Evolutionary conservation across 1,139 yeast species (phyloP), one percentile per base, ranked within the genome.

Genomic region (Hyphopichia khmerensis): DNA sequence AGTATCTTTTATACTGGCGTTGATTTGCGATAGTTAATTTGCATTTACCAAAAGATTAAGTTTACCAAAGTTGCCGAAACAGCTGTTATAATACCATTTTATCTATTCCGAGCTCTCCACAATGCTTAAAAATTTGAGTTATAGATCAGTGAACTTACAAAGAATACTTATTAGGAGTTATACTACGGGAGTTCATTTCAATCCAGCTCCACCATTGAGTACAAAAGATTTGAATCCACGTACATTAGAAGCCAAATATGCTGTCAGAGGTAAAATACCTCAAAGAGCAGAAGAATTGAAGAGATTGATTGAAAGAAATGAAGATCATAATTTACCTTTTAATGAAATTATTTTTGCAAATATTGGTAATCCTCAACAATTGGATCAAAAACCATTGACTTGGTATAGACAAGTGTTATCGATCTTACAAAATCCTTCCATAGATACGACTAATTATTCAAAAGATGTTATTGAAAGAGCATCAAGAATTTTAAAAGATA

Each of bases 301-400:
- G 45, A 67, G 66, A 10, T 54, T 60, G 38, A 77, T 82, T 49
- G 68, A 86, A 39, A 60, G 64, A 24, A 59, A 67, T 38, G 71
- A 78, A 39, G 82, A 84, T 17, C 75, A 72, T 31, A 80, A 87
- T 2, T 69, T 89, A 48, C 96, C 96, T 1, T 95, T 90, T 59
- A 70, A 77, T 38, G 69, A 78, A 48, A 88, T 93, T 52, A 84
- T 93, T 58, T 82, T 81, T 55, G 95, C 97, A 48, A 93, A 95
- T 63, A 93, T 93, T 48, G 99, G 99, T 30, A 95, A 95, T 61
- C 99, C 99, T 2, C 99, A 93, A 64, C 98, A 91, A 61, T 75
- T 93, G 56, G 93, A 88, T 55, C 99, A 93, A 65, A 78, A 83
- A 56, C 99, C 99, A 2, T 72, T 93, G 56, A 88, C 96, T n/a